Conservation (phyloP, 345 rosid genomes). For the Carallia pectinifolia region DNA sequence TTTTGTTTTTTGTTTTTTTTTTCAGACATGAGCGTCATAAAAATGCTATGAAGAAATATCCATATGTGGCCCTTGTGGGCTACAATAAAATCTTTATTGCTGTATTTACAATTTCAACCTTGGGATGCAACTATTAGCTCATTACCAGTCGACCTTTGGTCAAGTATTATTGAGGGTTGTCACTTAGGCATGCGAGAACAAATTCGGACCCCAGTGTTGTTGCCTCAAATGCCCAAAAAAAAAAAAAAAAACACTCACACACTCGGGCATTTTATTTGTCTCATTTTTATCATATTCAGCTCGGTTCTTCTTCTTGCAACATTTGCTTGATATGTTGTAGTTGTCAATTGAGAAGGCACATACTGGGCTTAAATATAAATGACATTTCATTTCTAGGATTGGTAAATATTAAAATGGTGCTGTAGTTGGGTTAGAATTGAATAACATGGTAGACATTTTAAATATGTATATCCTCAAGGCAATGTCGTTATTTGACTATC, state of each 20-base stretch:
- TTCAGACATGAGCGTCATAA: neutral
- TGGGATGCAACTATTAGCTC: too few species aligned
- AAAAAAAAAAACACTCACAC: neutral
- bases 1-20: neutral
- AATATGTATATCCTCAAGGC: neutral
- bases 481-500: too few species aligned
- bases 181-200: too few species aligned
- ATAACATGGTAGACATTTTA: neutral
- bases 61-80: neutral
- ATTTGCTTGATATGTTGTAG: neutral
- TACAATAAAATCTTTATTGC: neutral
- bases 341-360: neutral
- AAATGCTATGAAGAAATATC: slow-evolving; percentile 1
- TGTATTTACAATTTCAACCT: too few species aligned
- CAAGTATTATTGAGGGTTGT: too few species aligned
- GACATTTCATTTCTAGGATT: neutral
- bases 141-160: too few species aligned
- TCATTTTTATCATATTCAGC: neutral
- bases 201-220: too few species aligned
- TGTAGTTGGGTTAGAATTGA: neutral
- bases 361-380: neutral
- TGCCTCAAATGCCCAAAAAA: too few species aligned
- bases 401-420: neutral
- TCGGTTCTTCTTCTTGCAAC: neutral
- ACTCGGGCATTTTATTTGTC: neutral